phyloP scores from a whole-genome alignment of 2,329 filamentous ascomycete species.

The Fusarium staphyleae region DNA sequence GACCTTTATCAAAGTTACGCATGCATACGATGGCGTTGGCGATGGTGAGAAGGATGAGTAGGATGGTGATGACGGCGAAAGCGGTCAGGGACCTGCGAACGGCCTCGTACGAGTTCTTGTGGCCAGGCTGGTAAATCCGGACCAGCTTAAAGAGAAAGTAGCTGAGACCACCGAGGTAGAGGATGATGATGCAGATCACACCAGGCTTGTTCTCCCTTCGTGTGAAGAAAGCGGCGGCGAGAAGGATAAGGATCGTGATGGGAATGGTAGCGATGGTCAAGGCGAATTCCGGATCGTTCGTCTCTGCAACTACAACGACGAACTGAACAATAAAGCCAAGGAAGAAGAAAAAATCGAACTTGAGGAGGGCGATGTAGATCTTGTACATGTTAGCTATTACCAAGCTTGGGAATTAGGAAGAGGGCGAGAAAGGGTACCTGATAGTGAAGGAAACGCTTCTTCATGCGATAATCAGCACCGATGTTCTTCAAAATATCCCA shows the following conservation, averaged over 20 bases:
- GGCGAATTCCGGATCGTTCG: slow-evolving; percentile 76
- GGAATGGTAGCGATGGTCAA: slow-evolving; percentile 90
- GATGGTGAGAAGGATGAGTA: slow-evolving; percentile 89
- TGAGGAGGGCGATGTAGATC: slow-evolving; percentile 97
- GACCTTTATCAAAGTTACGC: slow-evolving; percentile 85
- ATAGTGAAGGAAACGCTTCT: slow-evolving; percentile 93
- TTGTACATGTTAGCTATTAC: slow-evolving; percentile 46
- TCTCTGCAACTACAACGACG: slow-evolving; percentile 82
- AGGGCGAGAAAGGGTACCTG: slow-evolving; percentile 67
- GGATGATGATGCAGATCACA: slow-evolving; percentile 78
- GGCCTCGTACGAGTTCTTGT: slow-evolving; percentile 70
- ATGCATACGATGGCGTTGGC: slow-evolving; percentile 86
- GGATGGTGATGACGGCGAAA: slow-evolving; percentile 91
- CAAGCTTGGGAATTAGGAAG: not conserved
- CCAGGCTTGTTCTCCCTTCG: slow-evolving; percentile 81
- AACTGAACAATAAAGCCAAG: slow-evolving; percentile 98
- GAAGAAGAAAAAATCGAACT: slow-evolving; percentile 99
- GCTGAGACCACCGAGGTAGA: slow-evolving; percentile 87
- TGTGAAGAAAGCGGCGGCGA: slow-evolving; percentile 85
- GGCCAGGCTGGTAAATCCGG: slow-evolving; percentile 81
- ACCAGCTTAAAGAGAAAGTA: slow-evolving; percentile 99
- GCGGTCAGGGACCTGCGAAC: slow-evolving; percentile 87
- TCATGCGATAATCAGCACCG: slow-evolving; percentile 95
- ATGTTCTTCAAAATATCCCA: slow-evolving; percentile 99
- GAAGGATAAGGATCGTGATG: slow-evolving; percentile 86